Percentiles rank a stretch among this genome's conserved stretches.
These are phyloP conservation scores for Podosphaera leucotricha DNA, from an alignment of 2,329 filamentous ascomycete species.

Conservation along the genomic window DNA sequence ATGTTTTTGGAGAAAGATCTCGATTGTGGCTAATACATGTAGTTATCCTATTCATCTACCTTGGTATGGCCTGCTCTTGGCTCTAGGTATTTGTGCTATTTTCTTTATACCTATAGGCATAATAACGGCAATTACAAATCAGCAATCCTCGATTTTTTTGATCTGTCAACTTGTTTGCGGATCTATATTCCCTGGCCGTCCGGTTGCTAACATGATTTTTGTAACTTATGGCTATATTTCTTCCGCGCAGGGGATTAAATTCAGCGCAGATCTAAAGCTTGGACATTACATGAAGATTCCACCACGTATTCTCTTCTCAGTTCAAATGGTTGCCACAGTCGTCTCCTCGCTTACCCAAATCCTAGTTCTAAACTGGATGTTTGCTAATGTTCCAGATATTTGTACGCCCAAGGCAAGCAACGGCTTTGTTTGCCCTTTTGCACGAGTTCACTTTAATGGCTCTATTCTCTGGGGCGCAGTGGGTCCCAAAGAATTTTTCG, in stretches of 20 bases:
- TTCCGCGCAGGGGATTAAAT: constrained; percentile 72
- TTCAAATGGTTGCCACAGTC: constrained; percentile 53
- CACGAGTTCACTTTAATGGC: constrained; percentile 73
- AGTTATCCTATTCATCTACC: constrained; percentile 62
- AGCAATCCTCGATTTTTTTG: constrained; percentile 67
- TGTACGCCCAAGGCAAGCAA: constrained; percentile 64
- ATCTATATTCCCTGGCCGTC: constrained; percentile 57
- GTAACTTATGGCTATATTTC: constrained; percentile 82
- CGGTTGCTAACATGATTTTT: constrained; percentile 83
- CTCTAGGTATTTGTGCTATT: constrained; percentile 51
- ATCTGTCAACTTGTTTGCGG: constrained; percentile 73
- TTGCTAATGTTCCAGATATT: constrained; percentile 48
- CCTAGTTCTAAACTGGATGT: constrained; percentile 76
- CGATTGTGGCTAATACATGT: not conserved
- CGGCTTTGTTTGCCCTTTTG: constrained; percentile 71
- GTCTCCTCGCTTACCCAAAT: constrained; percentile 66
- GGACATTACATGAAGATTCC: constrained; percentile 79
- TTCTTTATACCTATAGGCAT: constrained; percentile 83
- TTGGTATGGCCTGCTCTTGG: constrained; percentile 66
- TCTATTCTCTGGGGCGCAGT: constrained; percentile 79
- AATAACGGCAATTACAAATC: constrained; percentile 81
- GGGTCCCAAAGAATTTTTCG: constrained; percentile 64
- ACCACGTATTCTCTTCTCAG: constrained; percentile 52
- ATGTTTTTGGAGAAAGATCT: constrained; percentile 17
- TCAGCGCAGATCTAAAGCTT: constrained; percentile 66